Percentiles rank a stretch among this genome's conserved stretches.
Evolutionary conservation across 2,329 filamentous ascomycete genomes (phyloP).

Genomic region (Paecilomyces variotii): DNA sequence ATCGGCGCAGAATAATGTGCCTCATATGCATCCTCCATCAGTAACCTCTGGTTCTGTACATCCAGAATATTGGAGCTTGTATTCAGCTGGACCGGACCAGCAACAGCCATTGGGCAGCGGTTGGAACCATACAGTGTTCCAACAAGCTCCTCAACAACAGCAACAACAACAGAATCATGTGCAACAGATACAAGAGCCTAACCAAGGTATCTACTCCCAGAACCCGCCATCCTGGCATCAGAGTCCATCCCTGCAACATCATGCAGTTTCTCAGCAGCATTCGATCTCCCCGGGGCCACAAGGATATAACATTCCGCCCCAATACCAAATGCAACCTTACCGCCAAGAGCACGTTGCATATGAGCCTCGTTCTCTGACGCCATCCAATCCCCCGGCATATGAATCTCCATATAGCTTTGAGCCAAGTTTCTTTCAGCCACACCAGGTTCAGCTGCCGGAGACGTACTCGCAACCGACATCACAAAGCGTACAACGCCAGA

Average conservation of each 20-base stretch:
- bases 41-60: conserved; percentile 19
- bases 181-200: conserved; percentile 14
- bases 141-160: conserved; percentile 15
- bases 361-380: conserved; percentile 19
- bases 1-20: conserved; percentile 20
- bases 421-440: conserved; percentile 23
- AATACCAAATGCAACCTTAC: conserved; percentile 25
- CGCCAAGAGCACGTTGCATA: conserved; percentile 23
- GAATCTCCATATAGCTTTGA: conserved; percentile 22
- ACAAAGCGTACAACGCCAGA: conserved; percentile 11
- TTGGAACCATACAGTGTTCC: conserved; percentile 16
- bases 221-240: conserved; percentile 26
- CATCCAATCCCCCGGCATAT: conserved; percentile 24
- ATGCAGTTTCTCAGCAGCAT: conserved; percentile 10
- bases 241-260: conserved; percentile 21
- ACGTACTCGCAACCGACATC: conserved; percentile 18
- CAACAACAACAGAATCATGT: conserved; percentile 13
- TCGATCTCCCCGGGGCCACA: conserved; percentile 17
- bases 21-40: conserved; percentile 19
- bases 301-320: conserved; percentile 17
- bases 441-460: conserved; percentile 19
- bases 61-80: conserved; percentile 33
- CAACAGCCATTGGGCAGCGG: conserved; percentile 16
- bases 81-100: conserved; percentile 12
- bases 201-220: conserved; percentile 24